Conservation (phyloP, 2,329 filamentous ascomycete species). For the Geosmithia flava region DNA sequence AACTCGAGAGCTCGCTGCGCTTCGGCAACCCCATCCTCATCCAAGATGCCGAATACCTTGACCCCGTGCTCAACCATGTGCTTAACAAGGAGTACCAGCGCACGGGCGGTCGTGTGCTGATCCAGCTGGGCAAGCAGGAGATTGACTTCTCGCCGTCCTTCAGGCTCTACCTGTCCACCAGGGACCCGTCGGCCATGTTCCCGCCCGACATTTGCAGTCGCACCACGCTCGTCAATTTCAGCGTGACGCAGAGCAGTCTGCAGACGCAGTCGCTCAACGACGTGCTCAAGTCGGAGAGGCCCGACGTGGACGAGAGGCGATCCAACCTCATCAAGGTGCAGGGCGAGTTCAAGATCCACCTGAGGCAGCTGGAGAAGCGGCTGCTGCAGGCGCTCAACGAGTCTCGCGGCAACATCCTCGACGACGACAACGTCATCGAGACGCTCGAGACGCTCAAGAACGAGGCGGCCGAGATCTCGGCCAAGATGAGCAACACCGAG, state of each 20-base stretch:
- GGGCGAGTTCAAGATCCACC: conserved; percentile 97
- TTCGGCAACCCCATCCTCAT: conserved; percentile 98
- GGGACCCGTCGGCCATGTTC: conserved; percentile 92
- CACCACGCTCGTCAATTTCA: conserved; percentile 99
- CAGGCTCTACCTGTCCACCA: conserved; percentile 86
- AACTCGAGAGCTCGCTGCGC: conserved; percentile 88
- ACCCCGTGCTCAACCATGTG: conserved; percentile 95
- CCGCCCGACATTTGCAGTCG: conserved; percentile 95
- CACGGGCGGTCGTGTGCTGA: conserved; percentile 93
- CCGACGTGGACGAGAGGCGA: conserved; percentile 90
- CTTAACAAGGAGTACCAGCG: conserved; percentile 99
- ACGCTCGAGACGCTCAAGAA: conserved; percentile 97
- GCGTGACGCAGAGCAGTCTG: conserved; percentile 95
- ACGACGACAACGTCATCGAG: conserved; percentile 96
- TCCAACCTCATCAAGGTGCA: conserved; percentile 98
- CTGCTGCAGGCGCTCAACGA: conserved; percentile 92
- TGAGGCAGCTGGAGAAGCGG: conserved; percentile 88
- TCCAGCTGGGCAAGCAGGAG: conserved; percentile 96
- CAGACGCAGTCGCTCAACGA: conserved; percentile 97
- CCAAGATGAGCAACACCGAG: conserved; percentile 92
- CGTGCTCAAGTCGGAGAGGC: conserved; percentile 91
- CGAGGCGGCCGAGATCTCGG: conserved; percentile 89
- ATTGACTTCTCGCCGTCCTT: conserved; percentile 98
- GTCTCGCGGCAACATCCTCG: conserved; percentile 92
- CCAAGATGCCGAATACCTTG: conserved; percentile 92